phyloP scores from a whole-genome alignment of 768 basidiomycete species.

The Scleroderma bovista region DNA sequence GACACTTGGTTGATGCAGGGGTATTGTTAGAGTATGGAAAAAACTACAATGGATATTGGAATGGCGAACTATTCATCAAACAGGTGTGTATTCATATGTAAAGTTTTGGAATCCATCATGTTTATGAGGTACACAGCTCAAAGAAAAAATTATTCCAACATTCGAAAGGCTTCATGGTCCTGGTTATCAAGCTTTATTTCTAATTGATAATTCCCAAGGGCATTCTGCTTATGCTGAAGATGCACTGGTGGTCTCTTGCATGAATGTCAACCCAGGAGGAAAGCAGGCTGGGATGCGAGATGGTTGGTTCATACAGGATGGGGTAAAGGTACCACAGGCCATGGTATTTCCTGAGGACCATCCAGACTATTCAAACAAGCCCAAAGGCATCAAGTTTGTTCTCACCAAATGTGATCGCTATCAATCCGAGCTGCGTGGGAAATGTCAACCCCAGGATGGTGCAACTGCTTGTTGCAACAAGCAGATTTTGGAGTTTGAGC shows the following conservation, averaged over 20 bases:
- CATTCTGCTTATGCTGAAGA: conserved; percentile 22
- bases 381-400: conserved; percentile 30
- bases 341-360: conserved; percentile 35
- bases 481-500: conserved; percentile 11
- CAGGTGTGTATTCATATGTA: conserved; percentile 17
- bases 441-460: neutral
- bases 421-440: conserved; percentile 4
- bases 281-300: conserved; percentile 19
- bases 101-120: neutral
- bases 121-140: conserved; percentile 4
- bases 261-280: conserved; percentile 23
- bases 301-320: conserved; percentile 28
- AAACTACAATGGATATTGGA: conserved; percentile 39
- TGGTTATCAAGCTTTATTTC: conserved; percentile 6
- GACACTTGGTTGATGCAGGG: conserved; percentile 15
- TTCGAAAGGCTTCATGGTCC: conserved; percentile 17
- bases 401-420: conserved; percentile 24
- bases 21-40: conserved; percentile 39
- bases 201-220: conserved; percentile 22
- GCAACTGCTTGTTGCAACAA: conserved; percentile 24
- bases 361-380: conserved; percentile 20
- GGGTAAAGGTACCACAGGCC: conserved; percentile 11
- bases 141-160: conserved; percentile 7
- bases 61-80: conserved; percentile 28
- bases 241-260: conserved; percentile 9